A percentile compares a stretch with the other conserved stretches of the same genome.
Conservation (phyloP, 345 rosid genomes). For the Ceriops decandra region DNA sequence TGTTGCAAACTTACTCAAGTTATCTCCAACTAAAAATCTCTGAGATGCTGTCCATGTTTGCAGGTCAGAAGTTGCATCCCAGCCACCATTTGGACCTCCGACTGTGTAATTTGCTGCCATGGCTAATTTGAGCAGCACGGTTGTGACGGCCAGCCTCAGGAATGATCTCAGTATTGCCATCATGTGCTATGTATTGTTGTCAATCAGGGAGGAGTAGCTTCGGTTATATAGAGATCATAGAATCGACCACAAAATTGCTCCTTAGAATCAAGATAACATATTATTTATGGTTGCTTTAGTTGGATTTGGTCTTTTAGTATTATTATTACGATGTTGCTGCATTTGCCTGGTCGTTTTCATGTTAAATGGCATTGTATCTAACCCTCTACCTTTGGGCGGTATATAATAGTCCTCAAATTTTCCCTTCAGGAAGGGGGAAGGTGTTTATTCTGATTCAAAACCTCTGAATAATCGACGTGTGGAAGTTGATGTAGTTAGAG, state of each 20-base stretch:
- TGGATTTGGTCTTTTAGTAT: too few relatives aligned
- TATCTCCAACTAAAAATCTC: conserved; percentile 55
- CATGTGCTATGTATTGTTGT: neutral
- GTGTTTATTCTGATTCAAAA: too few relatives aligned
- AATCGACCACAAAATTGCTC: neutral
- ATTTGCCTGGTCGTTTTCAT: too few relatives aligned
- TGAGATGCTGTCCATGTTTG: conserved; percentile 55
- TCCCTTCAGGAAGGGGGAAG: too few relatives aligned
- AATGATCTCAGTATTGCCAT: conserved; percentile 20
- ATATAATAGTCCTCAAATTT: too few relatives aligned
- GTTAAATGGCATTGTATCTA: too few relatives aligned
- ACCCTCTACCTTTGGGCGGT: too few relatives aligned
- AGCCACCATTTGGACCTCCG: conserved; percentile 60
- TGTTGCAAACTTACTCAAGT: conserved; percentile 45
- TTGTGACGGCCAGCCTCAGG: conserved; percentile 29
- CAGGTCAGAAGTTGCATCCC: conserved; percentile 50
- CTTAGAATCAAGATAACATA: too few relatives aligned
- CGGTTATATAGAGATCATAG: neutral
- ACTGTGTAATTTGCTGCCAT: conserved; percentile 53
- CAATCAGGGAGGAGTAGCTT: neutral
- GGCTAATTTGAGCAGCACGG: conserved; percentile 42
- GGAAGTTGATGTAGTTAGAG: too few relatives aligned
- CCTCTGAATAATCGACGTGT: too few relatives aligned
- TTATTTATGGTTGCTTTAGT: too few relatives aligned
- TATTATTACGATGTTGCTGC: too few relatives aligned